These are phyloP conservation scores for Cyphellophora europaea DNA, from an alignment of 2,329 filamentous ascomycete genomes.

Conservation along the genomic window DNA sequence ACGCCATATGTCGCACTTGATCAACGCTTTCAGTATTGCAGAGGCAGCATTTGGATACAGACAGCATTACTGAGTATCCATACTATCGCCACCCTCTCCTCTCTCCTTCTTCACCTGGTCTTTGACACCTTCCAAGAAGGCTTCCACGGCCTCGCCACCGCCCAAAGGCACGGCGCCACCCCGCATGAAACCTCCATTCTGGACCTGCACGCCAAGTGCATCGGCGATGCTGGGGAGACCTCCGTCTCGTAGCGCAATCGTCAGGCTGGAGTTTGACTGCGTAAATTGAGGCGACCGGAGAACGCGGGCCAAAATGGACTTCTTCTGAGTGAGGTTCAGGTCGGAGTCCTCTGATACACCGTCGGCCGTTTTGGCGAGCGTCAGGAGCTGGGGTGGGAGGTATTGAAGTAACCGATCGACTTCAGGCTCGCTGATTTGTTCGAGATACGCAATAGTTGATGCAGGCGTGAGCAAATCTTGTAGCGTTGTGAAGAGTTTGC, in stretches of 20 bases:
- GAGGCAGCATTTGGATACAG: too few species aligned
- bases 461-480: slow-evolving; percentile 73
- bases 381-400: slow-evolving; percentile 68
- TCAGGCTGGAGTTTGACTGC: slow-evolving; percentile 77
- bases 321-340: slow-evolving; percentile 68
- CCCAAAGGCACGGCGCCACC: slow-evolving; percentile 76
- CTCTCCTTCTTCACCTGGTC: slow-evolving; percentile 51
- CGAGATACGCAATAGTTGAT: slow-evolving; percentile 68
- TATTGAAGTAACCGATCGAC: slow-evolving; percentile 68
- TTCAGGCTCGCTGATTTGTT: slow-evolving; percentile 49
- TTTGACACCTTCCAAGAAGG: slow-evolving; percentile 84
- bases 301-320: slow-evolving; percentile 68
- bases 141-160: slow-evolving; percentile 79
- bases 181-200: slow-evolving; percentile 73
- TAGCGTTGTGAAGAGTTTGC: slow-evolving; percentile 69
- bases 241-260: slow-evolving; percentile 79
- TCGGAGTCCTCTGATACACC: slow-evolving; percentile 46
- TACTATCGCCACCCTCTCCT: slow-evolving; percentile 23
- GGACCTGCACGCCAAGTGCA: slow-evolving; percentile 68
- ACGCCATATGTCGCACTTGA: too few species aligned
- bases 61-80: slow-evolving; percentile 36
- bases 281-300: slow-evolving; percentile 82
- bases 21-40: too few species aligned
- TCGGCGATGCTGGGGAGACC: slow-evolving; percentile 84
- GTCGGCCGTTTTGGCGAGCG: slow-evolving; percentile 61